Conservation (phyloP, 495 filamentous ascomycete species). For the Aspergillus taichungensis region DNA sequence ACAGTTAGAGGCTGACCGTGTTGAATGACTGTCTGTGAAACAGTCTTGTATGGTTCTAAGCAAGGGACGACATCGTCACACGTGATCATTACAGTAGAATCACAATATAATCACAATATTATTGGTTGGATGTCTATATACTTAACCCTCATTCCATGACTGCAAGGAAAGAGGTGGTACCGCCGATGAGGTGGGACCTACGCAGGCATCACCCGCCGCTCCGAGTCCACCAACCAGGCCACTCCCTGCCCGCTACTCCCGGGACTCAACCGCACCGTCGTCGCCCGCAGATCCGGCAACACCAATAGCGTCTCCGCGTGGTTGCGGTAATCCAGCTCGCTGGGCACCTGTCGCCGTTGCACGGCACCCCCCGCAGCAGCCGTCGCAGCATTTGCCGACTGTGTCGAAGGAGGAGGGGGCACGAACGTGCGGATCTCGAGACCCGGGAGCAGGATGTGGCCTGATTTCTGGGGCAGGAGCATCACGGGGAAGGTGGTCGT, state of each 20-base stretch:
- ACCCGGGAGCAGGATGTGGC: conserved; percentile 63
- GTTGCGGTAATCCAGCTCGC: conserved; percentile 74
- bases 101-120: too few relatives aligned
- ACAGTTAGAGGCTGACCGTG: too few relatives aligned
- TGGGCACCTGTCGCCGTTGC: conserved; percentile 39
- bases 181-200: neutral
- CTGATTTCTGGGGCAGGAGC: conserved; percentile 69
- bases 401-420: conserved; percentile 12
- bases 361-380: conserved; percentile 8
- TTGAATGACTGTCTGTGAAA: too few relatives aligned
- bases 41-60: too few relatives aligned
- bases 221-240: conserved; percentile 53
- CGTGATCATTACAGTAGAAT: too few relatives aligned
- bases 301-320: conserved; percentile 70
- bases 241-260: conserved; percentile 47
- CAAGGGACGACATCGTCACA: too few relatives aligned
- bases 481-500: conserved; percentile 49
- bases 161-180: neutral
- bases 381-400: conserved; percentile 11
- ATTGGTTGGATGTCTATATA: too few relatives aligned
- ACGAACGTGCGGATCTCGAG: conserved; percentile 64
- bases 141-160: neutral
- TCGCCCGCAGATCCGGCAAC: conserved; percentile 61
- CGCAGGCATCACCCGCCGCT: conserved; percentile 22
- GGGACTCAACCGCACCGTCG: conserved; percentile 66